Evolutionary conservation across 2,329 filamentous ascomycete species (phyloP), one percentile per base, ranked within the genome.

Genomic region (Uncinocarpus reesii): DNA sequence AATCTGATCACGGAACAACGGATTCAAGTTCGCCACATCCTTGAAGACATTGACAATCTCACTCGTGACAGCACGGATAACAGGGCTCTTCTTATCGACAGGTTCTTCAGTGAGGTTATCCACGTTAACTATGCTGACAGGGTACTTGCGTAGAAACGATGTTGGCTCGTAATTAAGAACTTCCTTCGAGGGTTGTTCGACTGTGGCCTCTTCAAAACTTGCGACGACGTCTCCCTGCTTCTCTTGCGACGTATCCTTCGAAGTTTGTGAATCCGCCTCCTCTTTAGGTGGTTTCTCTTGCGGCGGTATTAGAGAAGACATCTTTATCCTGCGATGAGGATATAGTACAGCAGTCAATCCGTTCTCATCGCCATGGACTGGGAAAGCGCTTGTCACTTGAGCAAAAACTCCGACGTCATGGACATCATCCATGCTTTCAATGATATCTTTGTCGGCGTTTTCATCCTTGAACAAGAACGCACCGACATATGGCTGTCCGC

Each of bases 41-140:
- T 95, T 96, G 74, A 95, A 96, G 0, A 95, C 92, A 64, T 95
- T 96, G 63, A 98, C 88, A 53, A 98, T 96, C 70, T 98, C 93
- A 60, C 90, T 95, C 42, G 90, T 92, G 38, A 98, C 81, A 10
- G 92, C 92, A 48, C 87, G 83, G 52, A 96, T 88, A 28, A 92
- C 81, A 15, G 83, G 83, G 60, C 84, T 92, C 68, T 90, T 93
- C 61, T 87, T 83, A 64, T 96, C 92, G 63, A 86, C 86, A 0
- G 88, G 83, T 60, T 95, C 84, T 60, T 98, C 92, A 0, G 75
- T 74, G 47, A 98, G 74, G 58, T 98, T 98, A 53, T 96, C 88
- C 32, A 96, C 89, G 57, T 95, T 93, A 56, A 94, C 92, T 45
- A 98, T 75, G 63, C 87, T 95, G 61, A 98, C 89, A 5, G 86